Conservation (phyloP, 306 rosid genomes). For the Luffa acutangula region DNA sequence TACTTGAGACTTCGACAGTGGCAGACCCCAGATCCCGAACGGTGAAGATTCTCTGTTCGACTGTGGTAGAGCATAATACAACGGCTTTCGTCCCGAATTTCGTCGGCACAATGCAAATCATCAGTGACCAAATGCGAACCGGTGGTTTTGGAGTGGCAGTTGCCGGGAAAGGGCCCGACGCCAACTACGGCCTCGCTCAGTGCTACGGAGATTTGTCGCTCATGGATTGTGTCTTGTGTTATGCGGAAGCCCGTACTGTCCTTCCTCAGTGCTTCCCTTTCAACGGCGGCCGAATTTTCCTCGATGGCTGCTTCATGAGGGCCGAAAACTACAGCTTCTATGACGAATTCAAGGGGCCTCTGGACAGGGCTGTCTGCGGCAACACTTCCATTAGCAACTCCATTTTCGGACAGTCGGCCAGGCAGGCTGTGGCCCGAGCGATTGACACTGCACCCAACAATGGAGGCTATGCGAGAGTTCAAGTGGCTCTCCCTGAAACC, state of each 20-base stretch:
- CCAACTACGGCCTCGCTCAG: conserved; percentile 72
- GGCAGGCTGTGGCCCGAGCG: conserved; percentile 34
- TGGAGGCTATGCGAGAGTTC: conserved; percentile 41
- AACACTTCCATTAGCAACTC: conserved; percentile 37
- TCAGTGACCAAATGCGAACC: conserved; percentile 58
- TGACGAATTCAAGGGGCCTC: conserved; percentile 40
- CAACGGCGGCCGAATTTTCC: conserved; percentile 58
- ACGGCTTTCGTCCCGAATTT: conserved; percentile 51
- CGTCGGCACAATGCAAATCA: conserved; percentile 61
- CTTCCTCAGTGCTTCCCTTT: conserved; percentile 76
- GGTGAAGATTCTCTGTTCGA: conserved; percentile 35
- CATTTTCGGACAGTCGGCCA: conserved; percentile 32
- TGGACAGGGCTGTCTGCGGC: conserved; percentile 49
- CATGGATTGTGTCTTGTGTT: conserved; percentile 70
- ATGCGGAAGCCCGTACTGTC: conserved; percentile 70
- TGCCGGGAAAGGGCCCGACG: conserved; percentile 58
- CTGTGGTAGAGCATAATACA: conserved; percentile 39
- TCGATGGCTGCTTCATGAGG: conserved; percentile 97
- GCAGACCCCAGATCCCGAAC: conserved; percentile 74
- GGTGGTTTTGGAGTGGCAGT: conserved; percentile 56
- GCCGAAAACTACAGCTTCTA: conserved; percentile 67
- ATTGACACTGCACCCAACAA: conserved; percentile 32
- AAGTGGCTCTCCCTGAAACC: conserved; percentile 23
- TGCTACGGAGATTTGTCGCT: conserved; percentile 88
- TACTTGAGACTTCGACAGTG: conserved; percentile 16